These are phyloP conservation scores for Sparassis latifolia DNA, from an alignment of 1,284 basidiomycete species.

Conservation along the genomic window DNA sequence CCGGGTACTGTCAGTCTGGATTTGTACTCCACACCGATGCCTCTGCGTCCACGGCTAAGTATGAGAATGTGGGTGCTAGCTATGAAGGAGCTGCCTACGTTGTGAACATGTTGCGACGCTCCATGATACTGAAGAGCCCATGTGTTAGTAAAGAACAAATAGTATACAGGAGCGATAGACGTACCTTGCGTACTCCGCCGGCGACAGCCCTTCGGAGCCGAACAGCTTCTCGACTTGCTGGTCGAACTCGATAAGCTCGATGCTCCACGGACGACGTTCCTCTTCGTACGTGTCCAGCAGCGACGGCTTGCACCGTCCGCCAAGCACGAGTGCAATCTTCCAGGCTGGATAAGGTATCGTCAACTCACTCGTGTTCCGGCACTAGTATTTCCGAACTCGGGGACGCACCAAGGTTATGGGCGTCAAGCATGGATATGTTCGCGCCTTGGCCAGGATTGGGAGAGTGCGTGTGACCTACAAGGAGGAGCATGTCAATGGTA, in stretches of 20 bases:
- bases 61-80: neutral
- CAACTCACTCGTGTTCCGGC: neutral
- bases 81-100: neutral
- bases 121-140: neutral
- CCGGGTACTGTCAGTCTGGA: slow-evolving; percentile 1
- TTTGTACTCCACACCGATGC: slow-evolving; percentile 1
- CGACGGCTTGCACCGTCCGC: neutral
- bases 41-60: neutral
- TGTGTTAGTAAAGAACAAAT: no score
- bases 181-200: no score
- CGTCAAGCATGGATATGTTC: slow-evolving; percentile 3
- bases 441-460: slow-evolving; percentile 4
- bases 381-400: neutral
- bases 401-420: slow-evolving; percentile 2
- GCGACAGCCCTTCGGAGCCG: neutral
- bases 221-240: slow-evolving; percentile 2
- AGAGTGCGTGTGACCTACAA: slow-evolving; percentile 3
- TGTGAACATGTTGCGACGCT: neutral
- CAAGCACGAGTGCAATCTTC: slow-evolving; percentile 4
- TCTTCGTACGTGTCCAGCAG: slow-evolving; percentile 4
- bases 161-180: no score
- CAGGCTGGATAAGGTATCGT: slow-evolving; percentile 1
- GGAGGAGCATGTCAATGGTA: neutral
- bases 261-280: slow-evolving; percentile 1
- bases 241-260: slow-evolving; percentile 5